A percentile compares a stretch with the other conserved stretches of the same genome.
phyloP scores from a whole-genome alignment of 2,329 filamentous ascomycete species.

The Arthrobotrys iridis region DNA sequence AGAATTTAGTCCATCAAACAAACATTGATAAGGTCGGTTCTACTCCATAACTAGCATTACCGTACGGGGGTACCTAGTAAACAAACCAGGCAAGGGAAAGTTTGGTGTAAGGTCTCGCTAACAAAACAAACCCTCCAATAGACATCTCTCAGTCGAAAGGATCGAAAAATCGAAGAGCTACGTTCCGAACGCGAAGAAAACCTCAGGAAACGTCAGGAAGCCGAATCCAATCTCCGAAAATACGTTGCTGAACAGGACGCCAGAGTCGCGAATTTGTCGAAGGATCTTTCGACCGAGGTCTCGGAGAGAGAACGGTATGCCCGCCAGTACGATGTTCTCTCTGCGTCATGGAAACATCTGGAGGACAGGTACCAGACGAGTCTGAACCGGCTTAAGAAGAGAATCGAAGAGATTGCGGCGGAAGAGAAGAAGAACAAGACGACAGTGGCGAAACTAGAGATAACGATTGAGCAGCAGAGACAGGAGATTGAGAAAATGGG shows the following conservation, averaged over 20 bases:
- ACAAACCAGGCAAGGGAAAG: neutral
- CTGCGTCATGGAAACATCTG: slow-evolving; percentile 57
- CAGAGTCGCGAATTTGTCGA: slow-evolving; percentile 49
- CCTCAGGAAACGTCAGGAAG: slow-evolving; percentile 55
- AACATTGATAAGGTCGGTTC: slow-evolving; percentile 57
- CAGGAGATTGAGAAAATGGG: slow-evolving; percentile 58
- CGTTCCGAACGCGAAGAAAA: slow-evolving; percentile 58
- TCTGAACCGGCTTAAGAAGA: slow-evolving; percentile 56
- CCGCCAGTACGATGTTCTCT: slow-evolving; percentile 58
- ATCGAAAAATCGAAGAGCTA: slow-evolving; percentile 59
- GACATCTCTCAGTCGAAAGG: slow-evolving; percentile 57
- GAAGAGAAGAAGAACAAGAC: slow-evolving; percentile 57
- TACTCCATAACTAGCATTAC: neutral
- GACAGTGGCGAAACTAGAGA: slow-evolving; percentile 56
- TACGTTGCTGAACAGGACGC: slow-evolving; percentile 56
- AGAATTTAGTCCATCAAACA: slow-evolving; percentile 58
- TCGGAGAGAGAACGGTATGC: slow-evolving; percentile 53
- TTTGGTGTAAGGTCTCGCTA: neutral
- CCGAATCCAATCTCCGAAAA: slow-evolving; percentile 56
- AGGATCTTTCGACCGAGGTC: slow-evolving; percentile 42
- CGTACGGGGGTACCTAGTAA: neutral
- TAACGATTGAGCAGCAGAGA: slow-evolving; percentile 58
- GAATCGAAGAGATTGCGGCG: slow-evolving; percentile 56
- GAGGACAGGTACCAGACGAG: slow-evolving; percentile 57
- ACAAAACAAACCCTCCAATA: slow-evolving; percentile 1